phyloP scores from a whole-genome alignment of 768 basidiomycete species.

The Favolaschia claudopus region DNA sequence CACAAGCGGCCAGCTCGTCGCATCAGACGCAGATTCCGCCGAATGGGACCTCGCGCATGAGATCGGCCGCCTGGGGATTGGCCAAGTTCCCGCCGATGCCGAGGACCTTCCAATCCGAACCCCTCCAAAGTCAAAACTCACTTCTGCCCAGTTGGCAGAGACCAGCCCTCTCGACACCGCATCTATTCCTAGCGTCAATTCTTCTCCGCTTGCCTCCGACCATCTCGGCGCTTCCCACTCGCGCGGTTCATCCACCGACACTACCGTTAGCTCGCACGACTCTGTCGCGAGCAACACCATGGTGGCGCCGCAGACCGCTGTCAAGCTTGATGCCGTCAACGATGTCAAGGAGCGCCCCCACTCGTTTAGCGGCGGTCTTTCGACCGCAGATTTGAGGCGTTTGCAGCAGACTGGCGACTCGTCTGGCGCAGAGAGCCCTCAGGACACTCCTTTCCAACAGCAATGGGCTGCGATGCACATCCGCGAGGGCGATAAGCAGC shows the following conservation, averaged over 20 bases:
- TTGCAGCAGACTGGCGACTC: constrained; percentile 71
- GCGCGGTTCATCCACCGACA: constrained; percentile 85
- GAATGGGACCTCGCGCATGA: constrained; percentile 80
- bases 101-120: constrained; percentile 70
- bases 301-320: constrained; percentile 58
- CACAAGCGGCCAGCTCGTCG: constrained; percentile 67
- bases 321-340: constrained; percentile 57
- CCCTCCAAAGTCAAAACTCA: constrained; percentile 70
- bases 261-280: constrained; percentile 65
- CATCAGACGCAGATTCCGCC: constrained; percentile 56
- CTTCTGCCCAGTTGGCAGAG: constrained; percentile 64
- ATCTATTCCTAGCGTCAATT: constrained; percentile 74
- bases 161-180: constrained; percentile 77
- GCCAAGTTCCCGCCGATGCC: constrained; percentile 56
- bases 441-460: constrained; percentile 45
- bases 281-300: constrained; percentile 65
- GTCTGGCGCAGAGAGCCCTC: constrained; percentile 24
- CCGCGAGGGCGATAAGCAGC: constrained; percentile 51
- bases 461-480: constrained; percentile 61
- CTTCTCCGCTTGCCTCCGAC: constrained; percentile 75
- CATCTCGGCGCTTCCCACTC: constrained; percentile 75
- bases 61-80: constrained; percentile 75
- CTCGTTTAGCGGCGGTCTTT: constrained; percentile 82
- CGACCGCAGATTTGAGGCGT: constrained; percentile 76
- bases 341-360: constrained; percentile 82